Conservation (phyloP, 306 rosid species). For the Cercis canadensis region DNA sequence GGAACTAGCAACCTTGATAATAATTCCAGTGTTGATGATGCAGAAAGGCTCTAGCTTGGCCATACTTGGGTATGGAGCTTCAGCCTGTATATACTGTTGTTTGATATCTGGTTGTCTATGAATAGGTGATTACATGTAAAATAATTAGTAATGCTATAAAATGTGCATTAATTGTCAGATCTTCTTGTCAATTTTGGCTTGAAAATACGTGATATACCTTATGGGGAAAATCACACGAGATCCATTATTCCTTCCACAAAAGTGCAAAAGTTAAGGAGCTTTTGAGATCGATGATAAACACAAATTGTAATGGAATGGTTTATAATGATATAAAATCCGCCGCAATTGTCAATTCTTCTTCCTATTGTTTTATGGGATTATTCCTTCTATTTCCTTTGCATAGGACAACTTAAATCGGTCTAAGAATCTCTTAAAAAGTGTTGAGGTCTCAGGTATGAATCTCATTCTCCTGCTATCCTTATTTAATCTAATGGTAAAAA, state of each 20-base stretch:
- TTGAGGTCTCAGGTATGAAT: no score
- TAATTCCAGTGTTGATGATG: slow-evolving; percentile 33
- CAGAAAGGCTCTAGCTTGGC: slow-evolving; percentile 43
- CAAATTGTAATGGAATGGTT: no score
- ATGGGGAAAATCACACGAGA: background rate
- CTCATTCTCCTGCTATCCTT: no score
- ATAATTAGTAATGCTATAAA: slow-evolving; percentile 15
- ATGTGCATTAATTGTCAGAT: background rate
- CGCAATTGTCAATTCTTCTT: no score
- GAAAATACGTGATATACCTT: slow-evolving; percentile 6
- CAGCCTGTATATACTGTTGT: slow-evolving; percentile 37
- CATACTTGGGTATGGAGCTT: slow-evolving; percentile 13
- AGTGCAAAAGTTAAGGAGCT: background rate
- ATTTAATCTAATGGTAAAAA: no score
- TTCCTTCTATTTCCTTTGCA: no score
- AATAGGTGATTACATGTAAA: slow-evolving; percentile 23
- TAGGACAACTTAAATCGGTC: no score
- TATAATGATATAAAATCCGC: no score
- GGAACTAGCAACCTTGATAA: slow-evolving; percentile 49
- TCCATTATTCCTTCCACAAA: slow-evolving; percentile 2
- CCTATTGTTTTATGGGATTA: no score
- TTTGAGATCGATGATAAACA: background rate
- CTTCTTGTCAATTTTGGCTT: background rate
- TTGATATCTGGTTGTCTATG: slow-evolving; percentile 8
- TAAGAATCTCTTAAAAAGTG: no score